Conservation (phyloP, 1,284 basidiomycete genomes). For the Malassezia caprae region DNA sequence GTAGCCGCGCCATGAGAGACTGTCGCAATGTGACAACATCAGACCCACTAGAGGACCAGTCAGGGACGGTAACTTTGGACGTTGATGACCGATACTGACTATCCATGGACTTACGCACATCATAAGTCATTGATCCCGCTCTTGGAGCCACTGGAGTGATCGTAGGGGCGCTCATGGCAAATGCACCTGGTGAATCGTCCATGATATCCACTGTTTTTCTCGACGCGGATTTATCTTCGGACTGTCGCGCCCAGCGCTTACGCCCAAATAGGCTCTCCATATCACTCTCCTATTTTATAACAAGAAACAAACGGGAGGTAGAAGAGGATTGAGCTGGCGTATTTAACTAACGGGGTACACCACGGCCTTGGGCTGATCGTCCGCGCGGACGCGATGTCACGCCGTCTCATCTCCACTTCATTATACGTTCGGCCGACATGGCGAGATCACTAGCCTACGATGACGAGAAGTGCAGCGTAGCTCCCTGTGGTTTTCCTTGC, state of each 20-base stretch:
- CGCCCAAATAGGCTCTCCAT: constrained; percentile 18
- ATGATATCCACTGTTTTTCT: not conserved
- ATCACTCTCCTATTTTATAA: not conserved
- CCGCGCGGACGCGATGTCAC: not conserved
- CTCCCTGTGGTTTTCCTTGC: not conserved
- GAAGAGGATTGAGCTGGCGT: not conserved
- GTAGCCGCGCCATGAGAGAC: constrained; percentile 8
- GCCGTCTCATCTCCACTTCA: not conserved
- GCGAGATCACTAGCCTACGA: not conserved
- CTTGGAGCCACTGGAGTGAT: not conserved
- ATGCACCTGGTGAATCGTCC: constrained; percentile 2
- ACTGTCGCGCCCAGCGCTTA: constrained; percentile 9
- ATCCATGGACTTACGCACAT: not conserved
- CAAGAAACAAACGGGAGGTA: not conserved
- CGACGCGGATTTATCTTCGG: not conserved
- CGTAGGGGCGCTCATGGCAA: constrained; percentile 5
- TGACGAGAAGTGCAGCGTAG: not conserved
- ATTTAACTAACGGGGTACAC: not conserved
- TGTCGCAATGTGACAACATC: constrained; percentile 4
- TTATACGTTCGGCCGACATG: not conserved
- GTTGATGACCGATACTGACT: not conserved
- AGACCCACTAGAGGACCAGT: not conserved
- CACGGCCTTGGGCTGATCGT: not conserved
- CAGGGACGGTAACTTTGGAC: not conserved
- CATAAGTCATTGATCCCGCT: not conserved